Evolutionary conservation across 1,139 yeast species (phyloP), one percentile per base, ranked within the genome.

Genomic region (Debaryomyces udenii): DNA sequence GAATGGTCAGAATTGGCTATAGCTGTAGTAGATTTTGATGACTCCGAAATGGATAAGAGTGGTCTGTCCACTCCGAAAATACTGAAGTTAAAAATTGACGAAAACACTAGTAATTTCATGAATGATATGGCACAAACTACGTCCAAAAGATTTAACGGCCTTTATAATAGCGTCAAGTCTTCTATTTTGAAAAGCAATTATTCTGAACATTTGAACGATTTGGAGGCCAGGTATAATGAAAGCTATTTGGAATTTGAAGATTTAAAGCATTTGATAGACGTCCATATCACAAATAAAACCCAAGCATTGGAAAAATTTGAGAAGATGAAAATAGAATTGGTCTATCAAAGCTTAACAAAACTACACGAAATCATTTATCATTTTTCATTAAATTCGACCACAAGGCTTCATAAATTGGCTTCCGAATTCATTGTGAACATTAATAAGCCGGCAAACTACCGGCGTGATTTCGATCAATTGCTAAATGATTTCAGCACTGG

Each of bases 1-100:
- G 78, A 73, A 48, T 73, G 78, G 78, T 56, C 75, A 2, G 74
- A 68, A 11, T 48, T 62, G 32, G 69, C 74, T 6, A 29, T 51
- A 3, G 55, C 43, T 27, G 52, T 58, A 3, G 53, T 64, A 6
- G 50, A 50, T 11, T 56, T 45, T 38, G 23, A 30, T 9, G 23
- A 40, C 7, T n/a, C 42, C 3, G 23, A 13, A 15, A 9, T 33
- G 4, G 29, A 29, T 27, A 32, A 27, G 9, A 3, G 22, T n/a
- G 34, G 23, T 13, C 29, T 14, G 2, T 13, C 27, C 3, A 23
- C 20, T 14, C 10, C 38, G 9, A 15, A 23, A 11, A 28, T 36
- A 6, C 44, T 40, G 3, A 42, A 37, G 23, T 24, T 43, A 7
- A 33, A 47, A 7, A 40, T 53, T n/a, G 55, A 54, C 40, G 55